Conservation (phyloP, 306 rosid genomes). For the Acacia melanoxylon region DNA sequence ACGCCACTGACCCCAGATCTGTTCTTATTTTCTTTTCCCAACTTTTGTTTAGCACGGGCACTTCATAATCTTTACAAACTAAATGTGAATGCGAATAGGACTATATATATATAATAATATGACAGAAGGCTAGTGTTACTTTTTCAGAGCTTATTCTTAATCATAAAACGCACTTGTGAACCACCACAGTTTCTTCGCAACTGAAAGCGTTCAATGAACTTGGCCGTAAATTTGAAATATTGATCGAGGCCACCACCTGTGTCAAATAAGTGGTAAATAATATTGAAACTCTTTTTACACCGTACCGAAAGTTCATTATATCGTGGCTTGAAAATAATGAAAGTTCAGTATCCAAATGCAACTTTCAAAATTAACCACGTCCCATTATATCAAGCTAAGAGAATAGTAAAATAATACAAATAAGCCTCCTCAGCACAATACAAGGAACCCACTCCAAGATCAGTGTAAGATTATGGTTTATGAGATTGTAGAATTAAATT, state of each 20-base stretch:
- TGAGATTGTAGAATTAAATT: neutral
- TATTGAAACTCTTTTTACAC: neutral
- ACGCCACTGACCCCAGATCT: neutral
- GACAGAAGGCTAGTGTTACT: neutral
- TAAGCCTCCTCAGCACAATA: too few relatives aligned
- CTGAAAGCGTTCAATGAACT: neutral
- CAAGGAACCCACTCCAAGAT: too few relatives aligned
- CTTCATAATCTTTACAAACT: neutral
- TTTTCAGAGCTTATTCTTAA: constrained; percentile 10
- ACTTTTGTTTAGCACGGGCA: neutral
- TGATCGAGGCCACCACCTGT: neutral
- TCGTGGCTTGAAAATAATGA: neutral
- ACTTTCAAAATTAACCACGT: neutral
- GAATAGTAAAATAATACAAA: neutral
- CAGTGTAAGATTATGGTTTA: too few relatives aligned
- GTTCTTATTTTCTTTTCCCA: neutral
- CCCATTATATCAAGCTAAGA: neutral
- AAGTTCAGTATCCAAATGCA: neutral
- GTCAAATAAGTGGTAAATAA: neutral
- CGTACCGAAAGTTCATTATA: constrained; percentile 1
- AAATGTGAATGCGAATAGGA: neutral
- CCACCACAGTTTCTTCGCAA: neutral
- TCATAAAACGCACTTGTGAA: neutral
- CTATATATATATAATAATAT: neutral
- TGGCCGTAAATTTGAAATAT: neutral